Percentiles rank a stretch among this genome's conserved stretches.
Evolutionary conservation across 768 basidiomycete genomes (phyloP).

Genomic region (Suillus variegatus): DNA sequence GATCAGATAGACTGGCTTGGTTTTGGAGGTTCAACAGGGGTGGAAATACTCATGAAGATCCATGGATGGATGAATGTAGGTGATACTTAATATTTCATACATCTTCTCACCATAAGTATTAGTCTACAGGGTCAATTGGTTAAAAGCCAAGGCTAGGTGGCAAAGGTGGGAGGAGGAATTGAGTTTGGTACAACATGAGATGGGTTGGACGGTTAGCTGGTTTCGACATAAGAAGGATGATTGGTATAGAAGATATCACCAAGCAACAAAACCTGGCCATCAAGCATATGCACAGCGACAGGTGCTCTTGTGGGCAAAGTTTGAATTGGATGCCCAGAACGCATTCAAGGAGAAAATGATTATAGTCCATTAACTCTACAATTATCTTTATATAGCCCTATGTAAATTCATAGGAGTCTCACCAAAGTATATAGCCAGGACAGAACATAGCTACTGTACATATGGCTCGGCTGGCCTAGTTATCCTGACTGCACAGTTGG

Average conservation of each 20-base stretch:
- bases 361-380: too few relatives aligned
- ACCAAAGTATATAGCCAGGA: too few relatives aligned
- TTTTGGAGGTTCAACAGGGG: not conserved
- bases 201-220: slow-evolving; percentile 19
- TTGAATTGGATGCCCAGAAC: too few relatives aligned
- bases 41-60: not conserved
- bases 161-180: slow-evolving; percentile 24
- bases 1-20: slow-evolving; percentile 9
- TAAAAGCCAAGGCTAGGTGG: slow-evolving; percentile 18
- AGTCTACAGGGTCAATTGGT: slow-evolving; percentile 8
- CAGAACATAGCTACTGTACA: too few relatives aligned
- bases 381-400: too few relatives aligned
- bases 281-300: not conserved
- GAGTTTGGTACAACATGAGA: slow-evolving; percentile 16
- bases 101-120: not conserved
- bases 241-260: not conserved
- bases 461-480: too few relatives aligned
- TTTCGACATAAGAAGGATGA: slow-evolving; percentile 1
- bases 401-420: too few relatives aligned
- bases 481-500: too few relatives aligned
- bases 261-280: not conserved
- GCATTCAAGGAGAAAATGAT: too few relatives aligned
- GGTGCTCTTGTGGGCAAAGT: not conserved
- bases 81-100: not conserved
- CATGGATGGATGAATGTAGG: slow-evolving; percentile 4